phyloP scores from a whole-genome alignment of 306 rosid species.

The Lupinus albus region DNA sequence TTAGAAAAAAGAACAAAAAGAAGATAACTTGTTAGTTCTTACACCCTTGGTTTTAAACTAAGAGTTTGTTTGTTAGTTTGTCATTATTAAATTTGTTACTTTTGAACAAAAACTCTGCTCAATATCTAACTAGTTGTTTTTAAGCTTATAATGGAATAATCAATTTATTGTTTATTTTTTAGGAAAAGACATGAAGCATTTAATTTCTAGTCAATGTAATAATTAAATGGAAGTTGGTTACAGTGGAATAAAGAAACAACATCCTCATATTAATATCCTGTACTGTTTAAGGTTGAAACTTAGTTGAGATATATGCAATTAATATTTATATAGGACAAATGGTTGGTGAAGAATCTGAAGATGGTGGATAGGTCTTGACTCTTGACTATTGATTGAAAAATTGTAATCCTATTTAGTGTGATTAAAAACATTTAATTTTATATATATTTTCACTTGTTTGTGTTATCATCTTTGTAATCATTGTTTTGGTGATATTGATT shows the following conservation, averaged over 20 bases:
- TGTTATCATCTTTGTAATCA: conserved; percentile 39
- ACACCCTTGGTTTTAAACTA: conserved; percentile 41
- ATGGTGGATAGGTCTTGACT: conserved; percentile 26
- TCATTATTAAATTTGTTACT: conserved; percentile 3
- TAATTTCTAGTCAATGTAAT: conserved; percentile 31
- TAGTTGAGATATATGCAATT: conserved; percentile 38
- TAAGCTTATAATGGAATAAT: conserved; percentile 11
- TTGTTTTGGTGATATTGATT: neutral
- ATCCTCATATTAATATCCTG: conserved; percentile 39
- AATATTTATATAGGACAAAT: conserved; percentile 35
- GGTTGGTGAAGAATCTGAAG: conserved; percentile 51
- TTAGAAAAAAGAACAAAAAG: neutral
- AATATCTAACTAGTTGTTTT: conserved; percentile 14
- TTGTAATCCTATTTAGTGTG: conserved; percentile 27
- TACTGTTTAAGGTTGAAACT: conserved; percentile 44
- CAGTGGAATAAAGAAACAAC: neutral
- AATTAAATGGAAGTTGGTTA: neutral
- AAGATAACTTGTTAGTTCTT: neutral
- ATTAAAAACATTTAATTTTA: too few species aligned
- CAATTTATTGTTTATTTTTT: neutral
- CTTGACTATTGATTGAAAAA: neutral
- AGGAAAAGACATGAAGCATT: conserved; percentile 31
- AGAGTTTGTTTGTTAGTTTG: conserved; percentile 41
- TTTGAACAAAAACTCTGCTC: neutral
- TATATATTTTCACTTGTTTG: conserved; percentile 28